phyloP scores from a whole-genome alignment of 805 yeast species.

The Wickerhamiella musiphila region DNA sequence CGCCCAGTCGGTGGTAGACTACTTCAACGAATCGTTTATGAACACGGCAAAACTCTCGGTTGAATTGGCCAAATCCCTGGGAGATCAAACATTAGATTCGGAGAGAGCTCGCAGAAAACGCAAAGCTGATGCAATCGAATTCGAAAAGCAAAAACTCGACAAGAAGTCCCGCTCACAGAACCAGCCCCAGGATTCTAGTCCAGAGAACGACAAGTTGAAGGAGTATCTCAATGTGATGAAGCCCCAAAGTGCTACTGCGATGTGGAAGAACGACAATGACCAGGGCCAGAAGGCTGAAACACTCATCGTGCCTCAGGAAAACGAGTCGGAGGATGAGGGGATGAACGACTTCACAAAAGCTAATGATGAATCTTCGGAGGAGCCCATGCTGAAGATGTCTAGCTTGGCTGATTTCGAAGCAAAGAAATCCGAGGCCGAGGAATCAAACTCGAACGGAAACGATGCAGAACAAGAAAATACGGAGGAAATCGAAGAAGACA shows the following conservation, averaged over 20 bases:
- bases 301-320: conserved; percentile 3
- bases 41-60: conserved; percentile 73
- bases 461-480: background rate
- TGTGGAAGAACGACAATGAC: conserved; percentile 27
- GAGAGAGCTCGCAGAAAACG: conserved; percentile 27
- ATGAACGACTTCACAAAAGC: conserved; percentile 11
- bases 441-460: conserved; percentile 8
- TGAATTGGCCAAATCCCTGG: conserved; percentile 65
- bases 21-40: conserved; percentile 60
- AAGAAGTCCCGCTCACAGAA: conserved; percentile 25
- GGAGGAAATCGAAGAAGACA: background rate
- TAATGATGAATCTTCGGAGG: conserved; percentile 6
- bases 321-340: conserved; percentile 25
- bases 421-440: conserved; percentile 4
- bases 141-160: background rate
- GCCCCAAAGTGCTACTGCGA: conserved; percentile 31
- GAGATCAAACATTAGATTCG: conserved; percentile 49
- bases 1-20: conserved; percentile 62
- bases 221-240: conserved; percentile 77
- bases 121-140: conserved; percentile 14
- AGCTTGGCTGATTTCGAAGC: background rate
- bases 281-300: conserved; percentile 7
- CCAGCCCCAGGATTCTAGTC: conserved; percentile 22
- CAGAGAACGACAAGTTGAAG: conserved; percentile 31
- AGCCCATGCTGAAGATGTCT: background rate